These are phyloP conservation scores for Alternaria dauci DNA, from an alignment of 2,329 filamentous ascomycete genomes.

Conservation along the genomic window DNA sequence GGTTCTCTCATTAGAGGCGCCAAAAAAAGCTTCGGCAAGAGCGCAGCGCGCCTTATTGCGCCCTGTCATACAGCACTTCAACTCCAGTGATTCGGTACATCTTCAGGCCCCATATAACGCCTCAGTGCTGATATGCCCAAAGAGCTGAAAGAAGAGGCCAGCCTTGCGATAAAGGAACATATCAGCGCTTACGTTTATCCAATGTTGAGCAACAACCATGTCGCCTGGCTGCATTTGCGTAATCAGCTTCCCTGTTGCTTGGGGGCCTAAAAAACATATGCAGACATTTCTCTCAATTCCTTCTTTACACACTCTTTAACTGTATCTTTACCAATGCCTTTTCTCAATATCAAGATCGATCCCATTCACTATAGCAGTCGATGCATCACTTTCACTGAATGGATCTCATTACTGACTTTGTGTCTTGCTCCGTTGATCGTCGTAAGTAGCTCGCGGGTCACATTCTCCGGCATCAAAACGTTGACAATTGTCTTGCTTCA, in stretches of 20 bases:
- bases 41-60: too few species aligned
- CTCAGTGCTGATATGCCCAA: neutral
- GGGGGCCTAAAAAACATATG: neutral
- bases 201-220: neutral
- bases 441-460: neutral
- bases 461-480: neutral
- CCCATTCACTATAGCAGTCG: slow-evolving; percentile 15
- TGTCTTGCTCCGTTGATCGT: slow-evolving; percentile 46
- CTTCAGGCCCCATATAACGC: neutral
- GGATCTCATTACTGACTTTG: slow-evolving; percentile 42
- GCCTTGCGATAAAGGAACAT: neutral
- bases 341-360: neutral
- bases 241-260: neutral
- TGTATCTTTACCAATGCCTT: neutral
- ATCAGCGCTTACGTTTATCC: neutral
- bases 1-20: neutral
- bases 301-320: neutral
- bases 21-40: neutral
- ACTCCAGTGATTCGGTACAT: too few species aligned
- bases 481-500: neutral
- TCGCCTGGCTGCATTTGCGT: neutral
- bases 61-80: neutral
- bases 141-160: neutral
- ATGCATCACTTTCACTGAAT: slow-evolving; percentile 36
- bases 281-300: neutral